Base-by-base conservation (phyloP, 495 filamentous ascomycete species). In the Penicillium coprophilum region DNA sequence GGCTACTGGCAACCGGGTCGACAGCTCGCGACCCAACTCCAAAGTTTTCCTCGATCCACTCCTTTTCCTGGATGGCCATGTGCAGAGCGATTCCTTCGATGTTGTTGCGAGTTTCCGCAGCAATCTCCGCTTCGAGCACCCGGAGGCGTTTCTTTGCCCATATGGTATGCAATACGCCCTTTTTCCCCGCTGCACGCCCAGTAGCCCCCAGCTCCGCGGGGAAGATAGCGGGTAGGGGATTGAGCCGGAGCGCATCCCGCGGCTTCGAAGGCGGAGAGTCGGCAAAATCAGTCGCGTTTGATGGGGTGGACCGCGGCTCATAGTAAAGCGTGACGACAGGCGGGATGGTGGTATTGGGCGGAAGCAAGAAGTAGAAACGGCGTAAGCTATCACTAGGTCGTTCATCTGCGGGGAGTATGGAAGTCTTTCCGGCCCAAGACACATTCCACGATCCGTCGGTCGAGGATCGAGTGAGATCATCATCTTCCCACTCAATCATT, bases 401-500 rank as follows among this genome's bases (percentile, higher is more conserved):
- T 59, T 90, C 88, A 50, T 80, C 71, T 6, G 87, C 84, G 6
- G 83, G 82, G 6, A 92, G 71, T 12, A 87, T 80, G 0, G 83
- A 77, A 23, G 75, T 78, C 69, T 92, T 92, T 11, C 87, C 83
- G 48, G 87, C 80, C 90, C 90, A 92, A 7, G 82, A 82, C 10
- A 95, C 84, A 39, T 86, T 80, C 89, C 90, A 93, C 36, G 69
- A 64, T 43, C 68, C 67, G 28, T 71, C 66, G 21, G 67, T 51
- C 39, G 76, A 1, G 34, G 75, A 64, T 49, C 62, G 72, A 58
- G 31, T 63, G 13, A 70, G 56, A 21, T 78, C 72, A 31, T 84
- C 78, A 32, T 85, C 84, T 59, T 89, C 84, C 89, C 89, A 92
- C 58, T 92, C 88, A 11, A 92, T 81, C 87, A 92, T 90, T 46